Evolutionary conservation across 2,329 filamentous ascomycete genomes (phyloP), one percentile per base, ranked within the genome.

Genomic region (Sphaceloma murrayae): DNA sequence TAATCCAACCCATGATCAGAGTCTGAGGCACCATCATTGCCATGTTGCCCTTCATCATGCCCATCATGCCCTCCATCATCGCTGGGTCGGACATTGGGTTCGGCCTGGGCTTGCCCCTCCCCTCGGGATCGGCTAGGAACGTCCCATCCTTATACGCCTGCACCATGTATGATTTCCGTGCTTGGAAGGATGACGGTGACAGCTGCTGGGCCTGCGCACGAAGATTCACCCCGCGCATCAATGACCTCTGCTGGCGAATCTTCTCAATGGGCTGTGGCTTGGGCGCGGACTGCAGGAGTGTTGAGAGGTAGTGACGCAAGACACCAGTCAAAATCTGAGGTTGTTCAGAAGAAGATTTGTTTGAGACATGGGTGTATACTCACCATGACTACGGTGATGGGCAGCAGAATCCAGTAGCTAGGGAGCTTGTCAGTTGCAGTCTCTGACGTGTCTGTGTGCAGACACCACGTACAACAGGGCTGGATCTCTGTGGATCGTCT

Each of bases 31-130:
- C 86, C 70, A 98, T 96, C 91, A 96, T 98, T 52, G 91, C 89
- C 84, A 98, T 94, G 62, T 98, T 94, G 47, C 88, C 88, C 76
- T 98, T 98, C 85, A 98, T 94, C 86, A 94, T 94, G 54, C 91
- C 89, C 91, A 98, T 98, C 91, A 98, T 98, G 54, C 88, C 89
- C 61, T 98, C 93, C 91, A 98, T 98, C 47, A 85, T 86, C 36
- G 82, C 82, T 16, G 93, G 93, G 62, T 98, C 91, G 8, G 82
- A 85, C 77, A 98, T 87, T 3, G 91, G 91, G 66, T 96, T 98
- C 27, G 85, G 78, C 14, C 87, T 82, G 2, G 87, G 82, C 66
- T 95, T 85, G 43, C 88, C 88, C 59, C 83, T 80, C 57, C 73
- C 77, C 45, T 91, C 85, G 1, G 87, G 88, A 51, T 93, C 85